Evolutionary conservation across 495 filamentous ascomycete species (phyloP), one percentile per base, ranked within the genome.

Genomic region (Hypoxylon lenormandii): DNA sequence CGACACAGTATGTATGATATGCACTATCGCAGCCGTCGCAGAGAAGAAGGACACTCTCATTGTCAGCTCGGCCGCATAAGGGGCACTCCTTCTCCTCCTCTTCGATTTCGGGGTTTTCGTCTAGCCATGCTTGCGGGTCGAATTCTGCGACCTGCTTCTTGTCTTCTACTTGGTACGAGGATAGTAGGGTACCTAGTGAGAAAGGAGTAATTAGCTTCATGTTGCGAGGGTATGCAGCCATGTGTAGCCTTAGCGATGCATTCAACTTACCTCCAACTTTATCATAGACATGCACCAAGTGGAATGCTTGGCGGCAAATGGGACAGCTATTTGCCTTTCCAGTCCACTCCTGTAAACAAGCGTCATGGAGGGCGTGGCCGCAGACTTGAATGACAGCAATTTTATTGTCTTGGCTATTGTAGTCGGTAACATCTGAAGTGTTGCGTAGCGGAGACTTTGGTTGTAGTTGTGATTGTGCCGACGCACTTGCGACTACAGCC

Each of bases 241-340:
- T 23, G 13, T 19, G 42, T 19, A 45, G 47, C 19, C 47, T 49
- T 6, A 40, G 56, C 5, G 36, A 58, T 48, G 48, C 40, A 59
- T 51, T 7, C 37, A 66, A 83, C 87, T 79, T 85, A 96, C 93
- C 92, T 83, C 89, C 90, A 75, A 91, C 77, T 58, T 82, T 86
- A 62, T 90, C 87, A 71, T 87, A 91, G 55, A 97, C 89, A 74
- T 94, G 88, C 56, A 98, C 96, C 70, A 88, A 77, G 78, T 97
- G 92, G 80, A 98, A 98, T 70, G 82, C 89, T 72, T 90, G 89
- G 59, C 95, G 91, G 77, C 95, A 99, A 77, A 98, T 96, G 12
- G 95, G 95, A 75, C 95, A 99, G 75, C 93, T 97, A 79, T 98
- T 99, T 58, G 96, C 94, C 74, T 94, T 88, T 79, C 95, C 92